These are phyloP conservation scores for barley (Hordeum vulgare) DNA, from an alignment of 176 grass and related monocot species.

Conservation along the genomic window MorexV3_pseudomolecules_assembly NC_058520.1:553287778-553288277, in stretches of 20 bases:
- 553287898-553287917: neutral
- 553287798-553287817: slow-evolving; percentile 42
- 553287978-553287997: neutral
- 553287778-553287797: slow-evolving; percentile 75
- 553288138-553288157: neutral
- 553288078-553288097: neutral
- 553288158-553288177: neutral
- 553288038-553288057: neutral
- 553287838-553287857: neutral
- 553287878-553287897: neutral
- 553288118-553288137: neutral
- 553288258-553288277: slow-evolving; percentile 54
- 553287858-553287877: neutral
- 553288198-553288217: neutral
- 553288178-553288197: neutral
- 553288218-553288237: neutral
- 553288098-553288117: neutral
- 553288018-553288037: neutral
- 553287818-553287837: neutral
- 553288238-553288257: neutral
- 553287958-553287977: neutral
- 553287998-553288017: neutral
- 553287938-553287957: neutral
- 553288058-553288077: neutral
- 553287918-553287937: too few relatives aligned